Evolutionary conservation across 192 early-diverging fungal species (phyloP), one percentile per base, ranked within the genome.

Genomic region (Kappamyces sp.): DNA sequence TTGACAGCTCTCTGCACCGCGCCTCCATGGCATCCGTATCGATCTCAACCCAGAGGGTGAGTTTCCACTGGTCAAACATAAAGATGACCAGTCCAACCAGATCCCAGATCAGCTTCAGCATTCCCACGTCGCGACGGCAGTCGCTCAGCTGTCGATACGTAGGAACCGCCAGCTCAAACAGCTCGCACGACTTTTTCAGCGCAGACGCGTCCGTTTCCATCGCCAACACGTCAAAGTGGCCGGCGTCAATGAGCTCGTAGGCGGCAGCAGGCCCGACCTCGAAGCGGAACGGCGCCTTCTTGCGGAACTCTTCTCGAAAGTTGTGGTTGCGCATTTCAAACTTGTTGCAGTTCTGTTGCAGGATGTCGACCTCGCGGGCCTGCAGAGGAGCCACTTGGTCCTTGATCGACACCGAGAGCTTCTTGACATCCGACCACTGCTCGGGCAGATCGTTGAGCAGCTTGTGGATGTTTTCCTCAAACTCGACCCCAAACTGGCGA

Each of bases 241-340:
- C 66, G 10, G 31, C 12, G 58, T 85, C 81, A 46, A 85, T 67
- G 31, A 77, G 15, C 34, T 73, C 70, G 52, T 85, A 85, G 0
- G 81, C 78, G 8, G 57, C 43, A 1, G 58, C 69, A 34, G 67
- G 64, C 0, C 83, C 83, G 42, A 80, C 62, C 23, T 82, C 78
- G 54, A 84, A 85, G 57, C 75, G 82, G 68, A 85, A 85, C n/a
- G 83, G 83, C n/a, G 83, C 83, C 68, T 85, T 84, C 60, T 79
- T 78, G 7, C 80, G 58, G 66, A 84, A 85, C 13, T 84, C 76
- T 73, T 85, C 83, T 12, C 81, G 50, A 65, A 84, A 85, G 33
- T 84, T 65, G 63, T 85, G 81, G 58, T 84, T 84, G 34, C 72
- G 68, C 53, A 67, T 74, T 55, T 85, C 83, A 64, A 85, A 85